A percentile compares a stretch with the other conserved stretches of the same genome.
These are phyloP conservation scores for Saturnispora bothae DNA, from an alignment of 805 yeast species.

Conservation along the genomic window DNA sequence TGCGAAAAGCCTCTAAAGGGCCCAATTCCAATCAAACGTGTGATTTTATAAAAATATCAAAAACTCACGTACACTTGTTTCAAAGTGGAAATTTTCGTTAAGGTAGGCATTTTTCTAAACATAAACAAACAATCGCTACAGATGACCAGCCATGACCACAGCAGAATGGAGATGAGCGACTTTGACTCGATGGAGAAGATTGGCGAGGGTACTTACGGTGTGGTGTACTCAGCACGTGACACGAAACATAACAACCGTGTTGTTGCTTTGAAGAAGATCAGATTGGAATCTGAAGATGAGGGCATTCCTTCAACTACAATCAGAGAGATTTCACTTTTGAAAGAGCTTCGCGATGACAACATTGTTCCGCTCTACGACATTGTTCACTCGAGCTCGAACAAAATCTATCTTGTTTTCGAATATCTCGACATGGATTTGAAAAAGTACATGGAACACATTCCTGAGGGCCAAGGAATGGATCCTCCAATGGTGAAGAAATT, in stretches of 20 bases:
- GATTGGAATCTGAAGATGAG: constrained; percentile 93
- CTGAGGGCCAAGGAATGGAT: constrained; percentile 84
- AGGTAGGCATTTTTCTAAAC: no score
- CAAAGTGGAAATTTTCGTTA: no score
- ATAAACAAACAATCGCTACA: constrained; percentile 1
- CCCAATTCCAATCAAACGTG: no score
- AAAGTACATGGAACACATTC: constrained; percentile 92
- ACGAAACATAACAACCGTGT: constrained; percentile 81
- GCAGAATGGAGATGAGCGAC: constrained; percentile 72
- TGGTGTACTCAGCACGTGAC: constrained; percentile 92
- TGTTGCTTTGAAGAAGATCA: constrained; percentile 90
- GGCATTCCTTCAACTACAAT: constrained; percentile 99
- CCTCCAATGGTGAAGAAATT: constrained; percentile 85
- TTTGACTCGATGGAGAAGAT: constrained; percentile 91
- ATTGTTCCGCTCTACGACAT: constrained; percentile 87
- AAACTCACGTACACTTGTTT: no score
- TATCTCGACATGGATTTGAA: constrained; percentile 89
- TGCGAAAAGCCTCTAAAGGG: no score
- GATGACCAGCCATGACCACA: constrained; percentile 5
- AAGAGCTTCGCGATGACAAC: constrained; percentile 88
- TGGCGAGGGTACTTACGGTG: constrained; percentile 98
- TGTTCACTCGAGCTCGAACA: constrained; percentile 89
- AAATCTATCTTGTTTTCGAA: constrained; percentile 87
- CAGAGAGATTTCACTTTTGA: constrained; percentile 86
- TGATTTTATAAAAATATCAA: no score